Evolutionary conservation across 129 eudicot species (phyloP).

Genomic region (Apium graveolens): DNA sequence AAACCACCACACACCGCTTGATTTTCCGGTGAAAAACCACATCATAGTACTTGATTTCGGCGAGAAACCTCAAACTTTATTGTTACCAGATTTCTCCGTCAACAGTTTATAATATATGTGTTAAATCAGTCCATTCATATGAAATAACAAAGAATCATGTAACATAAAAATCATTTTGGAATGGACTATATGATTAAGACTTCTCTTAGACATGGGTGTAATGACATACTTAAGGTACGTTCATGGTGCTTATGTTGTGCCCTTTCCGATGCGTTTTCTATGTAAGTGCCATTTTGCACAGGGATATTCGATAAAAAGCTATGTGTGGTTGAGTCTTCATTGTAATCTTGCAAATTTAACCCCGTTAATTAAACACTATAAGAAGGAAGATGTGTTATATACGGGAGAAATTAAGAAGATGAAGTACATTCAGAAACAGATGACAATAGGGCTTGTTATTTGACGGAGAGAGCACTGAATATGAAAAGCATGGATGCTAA

Average conservation of each 20-base stretch:
- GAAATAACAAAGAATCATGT: no score
- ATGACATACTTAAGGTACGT: constrained; percentile 78
- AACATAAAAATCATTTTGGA: no score
- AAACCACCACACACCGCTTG: no score
- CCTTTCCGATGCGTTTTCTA: background rate
- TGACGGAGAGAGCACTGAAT: constrained; percentile 41
- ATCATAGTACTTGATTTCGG: no score
- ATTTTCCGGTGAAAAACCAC: no score
- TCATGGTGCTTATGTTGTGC: constrained; percentile 6
- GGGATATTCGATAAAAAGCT: background rate
- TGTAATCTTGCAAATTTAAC: constrained; percentile 28
- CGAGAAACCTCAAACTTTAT: no score
- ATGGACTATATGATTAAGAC: constrained; percentile 96
- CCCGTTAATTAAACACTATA: constrained; percentile 71
- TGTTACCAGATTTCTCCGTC: no score
- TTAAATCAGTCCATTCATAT: no score
- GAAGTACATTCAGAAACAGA: constrained; percentile 52
- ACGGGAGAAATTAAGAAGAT: constrained; percentile 62
- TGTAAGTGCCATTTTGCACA: background rate
- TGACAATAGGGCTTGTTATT: constrained; percentile 27
- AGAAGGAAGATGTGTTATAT: constrained; percentile 92
- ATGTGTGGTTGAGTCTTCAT: background rate
- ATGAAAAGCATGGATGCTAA: constrained; percentile 62
- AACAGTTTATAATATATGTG: no score
- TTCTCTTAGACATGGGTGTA: constrained; percentile 97